These are phyloP conservation scores for Dianthus caryophyllus DNA, from an alignment of 148 eudicot species.

Conservation along the genomic window DNA sequence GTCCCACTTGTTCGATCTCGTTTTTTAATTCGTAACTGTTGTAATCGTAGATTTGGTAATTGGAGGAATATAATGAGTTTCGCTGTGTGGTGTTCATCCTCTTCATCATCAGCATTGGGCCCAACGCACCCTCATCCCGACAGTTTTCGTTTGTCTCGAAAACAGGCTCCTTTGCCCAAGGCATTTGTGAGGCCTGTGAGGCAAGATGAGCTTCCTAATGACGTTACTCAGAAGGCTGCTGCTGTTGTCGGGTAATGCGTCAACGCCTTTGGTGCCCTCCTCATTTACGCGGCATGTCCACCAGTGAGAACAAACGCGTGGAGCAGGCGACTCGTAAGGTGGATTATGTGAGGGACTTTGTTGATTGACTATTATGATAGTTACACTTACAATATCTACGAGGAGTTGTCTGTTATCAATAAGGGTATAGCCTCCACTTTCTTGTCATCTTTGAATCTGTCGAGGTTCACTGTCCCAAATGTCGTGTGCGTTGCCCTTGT, in stretches of 20 bases:
- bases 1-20: not conserved
- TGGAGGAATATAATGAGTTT: no score
- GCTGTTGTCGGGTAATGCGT: slow-evolving; percentile 28
- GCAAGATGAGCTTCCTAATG: slow-evolving; percentile 37
- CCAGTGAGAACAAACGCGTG: slow-evolving; percentile 33
- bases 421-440: slow-evolving; percentile 57
- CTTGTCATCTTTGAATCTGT: no score
- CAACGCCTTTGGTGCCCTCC: slow-evolving; percentile 48
- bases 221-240: no score
- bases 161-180: slow-evolving; percentile 30
- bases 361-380: slow-evolving; percentile 97
- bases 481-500: not conserved
- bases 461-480: not conserved
- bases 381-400: slow-evolving; percentile 91
- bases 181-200: slow-evolving; percentile 35
- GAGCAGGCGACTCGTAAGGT: slow-evolving; percentile 37
- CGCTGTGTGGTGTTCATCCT: slow-evolving; percentile 30
- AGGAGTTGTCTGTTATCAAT: slow-evolving; percentile 78
- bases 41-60: no score
- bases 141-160: slow-evolving; percentile 29
- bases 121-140: slow-evolving; percentile 38
- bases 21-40: no score
- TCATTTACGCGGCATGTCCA: slow-evolving; percentile 38
- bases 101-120: slow-evolving; percentile 41
- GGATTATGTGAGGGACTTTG: slow-evolving; percentile 67